phyloP scores from a whole-genome alignment of 768 basidiomycete species.

The Neoboletus subvelutipes region DNA sequence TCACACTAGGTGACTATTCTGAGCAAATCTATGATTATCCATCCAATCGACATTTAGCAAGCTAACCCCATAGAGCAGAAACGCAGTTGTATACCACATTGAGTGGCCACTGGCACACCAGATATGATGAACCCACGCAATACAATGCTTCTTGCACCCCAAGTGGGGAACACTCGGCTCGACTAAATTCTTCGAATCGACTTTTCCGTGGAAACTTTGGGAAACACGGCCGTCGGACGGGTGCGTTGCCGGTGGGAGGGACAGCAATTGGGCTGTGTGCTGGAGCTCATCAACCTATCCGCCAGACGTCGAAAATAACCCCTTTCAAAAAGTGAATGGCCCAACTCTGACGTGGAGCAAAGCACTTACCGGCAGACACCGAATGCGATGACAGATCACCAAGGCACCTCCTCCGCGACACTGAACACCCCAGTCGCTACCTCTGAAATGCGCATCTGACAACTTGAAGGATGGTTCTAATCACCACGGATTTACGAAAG shows the following conservation, averaged over 20 bases:
- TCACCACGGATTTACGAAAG: background rate
- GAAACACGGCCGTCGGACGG: background rate
- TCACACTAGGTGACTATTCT: background rate
- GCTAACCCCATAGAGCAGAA: background rate
- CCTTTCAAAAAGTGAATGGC: background rate
- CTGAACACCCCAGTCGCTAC: too few species aligned
- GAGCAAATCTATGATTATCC: too few species aligned
- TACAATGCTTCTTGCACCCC: background rate
- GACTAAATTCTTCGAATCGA: background rate
- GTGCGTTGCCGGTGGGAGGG: background rate
- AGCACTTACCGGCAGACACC: background rate
- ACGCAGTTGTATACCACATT: background rate
- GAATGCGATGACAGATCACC: background rate
- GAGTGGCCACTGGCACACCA: background rate
- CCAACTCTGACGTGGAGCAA: background rate
- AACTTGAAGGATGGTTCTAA: background rate
- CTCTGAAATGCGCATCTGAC: background rate
- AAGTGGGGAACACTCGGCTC: background rate
- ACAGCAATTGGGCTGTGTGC: constrained; percentile 17
- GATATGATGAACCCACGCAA: background rate
- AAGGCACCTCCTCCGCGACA: too few species aligned
- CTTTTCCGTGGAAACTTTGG: constrained; percentile 2
- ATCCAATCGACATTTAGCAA: background rate
- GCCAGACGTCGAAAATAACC: background rate
- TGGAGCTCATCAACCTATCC: background rate